Evolutionary conservation across 2,329 filamentous ascomycete species (phyloP).

Genomic region (Thielaviopsis musarum): DNA sequence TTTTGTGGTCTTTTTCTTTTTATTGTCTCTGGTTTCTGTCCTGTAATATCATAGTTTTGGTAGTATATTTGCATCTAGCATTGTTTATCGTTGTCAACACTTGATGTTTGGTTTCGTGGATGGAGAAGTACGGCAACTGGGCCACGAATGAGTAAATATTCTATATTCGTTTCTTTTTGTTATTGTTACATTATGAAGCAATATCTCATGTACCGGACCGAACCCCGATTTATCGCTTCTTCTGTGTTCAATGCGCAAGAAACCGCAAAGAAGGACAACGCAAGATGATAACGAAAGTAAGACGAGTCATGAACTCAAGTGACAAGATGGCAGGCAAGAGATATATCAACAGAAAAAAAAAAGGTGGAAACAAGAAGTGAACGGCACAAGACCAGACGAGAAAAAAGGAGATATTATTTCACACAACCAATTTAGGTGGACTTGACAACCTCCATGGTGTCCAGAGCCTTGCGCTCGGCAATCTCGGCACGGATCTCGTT

Average conservation of each 20-base stretch:
- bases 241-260: background rate
- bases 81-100: too few relatives aligned
- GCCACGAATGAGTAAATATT: too few relatives aligned
- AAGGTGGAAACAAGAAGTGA: background rate
- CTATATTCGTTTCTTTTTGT: background rate
- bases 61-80: too few relatives aligned
- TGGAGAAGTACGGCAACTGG: too few relatives aligned
- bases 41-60: too few relatives aligned
- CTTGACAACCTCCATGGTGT: constrained; percentile 33
- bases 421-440: constrained; percentile 23
- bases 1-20: background rate
- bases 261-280: background rate
- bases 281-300: background rate
- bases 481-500: constrained; percentile 31
- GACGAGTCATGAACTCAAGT: background rate
- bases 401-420: background rate
- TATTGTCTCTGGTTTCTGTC: background rate
- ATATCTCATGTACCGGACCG: too few relatives aligned
- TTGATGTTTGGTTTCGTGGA: too few relatives aligned
- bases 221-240: background rate
- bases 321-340: background rate
- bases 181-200: constrained; percentile 5
- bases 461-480: constrained; percentile 35
- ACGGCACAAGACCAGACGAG: background rate
- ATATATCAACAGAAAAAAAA: background rate